Evolutionary conservation across 2,329 filamentous ascomycete species (phyloP).

Genomic region (Alternaria sp.): DNA sequence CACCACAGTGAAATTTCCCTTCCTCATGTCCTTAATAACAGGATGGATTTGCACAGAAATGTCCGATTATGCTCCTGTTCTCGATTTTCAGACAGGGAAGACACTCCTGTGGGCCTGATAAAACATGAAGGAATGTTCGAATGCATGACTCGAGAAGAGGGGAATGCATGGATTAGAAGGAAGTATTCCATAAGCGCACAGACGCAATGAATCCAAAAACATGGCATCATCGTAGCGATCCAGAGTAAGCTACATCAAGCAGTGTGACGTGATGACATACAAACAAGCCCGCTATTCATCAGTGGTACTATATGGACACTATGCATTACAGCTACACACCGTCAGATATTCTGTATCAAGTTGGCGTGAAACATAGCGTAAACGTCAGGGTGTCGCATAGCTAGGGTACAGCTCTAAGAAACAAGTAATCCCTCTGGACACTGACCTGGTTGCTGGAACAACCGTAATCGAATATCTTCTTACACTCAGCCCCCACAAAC

Average conservation of each 20-base stretch:
- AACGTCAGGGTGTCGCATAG: not conserved
- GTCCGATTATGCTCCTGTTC: not conserved
- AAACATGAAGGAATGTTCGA: not conserved
- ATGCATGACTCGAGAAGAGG: not conserved
- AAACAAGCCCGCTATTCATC: not conserved
- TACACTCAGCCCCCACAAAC: not conserved
- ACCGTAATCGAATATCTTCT: not conserved
- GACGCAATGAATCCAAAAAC: constrained; percentile 2
- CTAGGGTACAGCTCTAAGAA: not conserved
- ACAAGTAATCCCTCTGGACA: not conserved
- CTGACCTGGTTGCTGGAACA: not conserved
- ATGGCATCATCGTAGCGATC: not conserved
- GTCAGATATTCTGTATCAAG: not conserved
- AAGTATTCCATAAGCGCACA: not conserved
- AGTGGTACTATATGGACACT: not conserved
- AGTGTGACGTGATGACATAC: not conserved
- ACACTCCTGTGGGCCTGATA: not conserved
- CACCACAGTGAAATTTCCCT: not conserved
- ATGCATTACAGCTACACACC: not conserved
- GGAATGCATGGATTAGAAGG: not conserved
- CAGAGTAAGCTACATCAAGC: not conserved
- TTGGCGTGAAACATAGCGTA: not conserved
- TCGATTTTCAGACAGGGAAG: not conserved
- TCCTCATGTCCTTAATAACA: not conserved
- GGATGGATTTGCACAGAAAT: not conserved